Base-by-base conservation (phyloP, 306 rosid genomes). In the Vicia sativa region DNA sequence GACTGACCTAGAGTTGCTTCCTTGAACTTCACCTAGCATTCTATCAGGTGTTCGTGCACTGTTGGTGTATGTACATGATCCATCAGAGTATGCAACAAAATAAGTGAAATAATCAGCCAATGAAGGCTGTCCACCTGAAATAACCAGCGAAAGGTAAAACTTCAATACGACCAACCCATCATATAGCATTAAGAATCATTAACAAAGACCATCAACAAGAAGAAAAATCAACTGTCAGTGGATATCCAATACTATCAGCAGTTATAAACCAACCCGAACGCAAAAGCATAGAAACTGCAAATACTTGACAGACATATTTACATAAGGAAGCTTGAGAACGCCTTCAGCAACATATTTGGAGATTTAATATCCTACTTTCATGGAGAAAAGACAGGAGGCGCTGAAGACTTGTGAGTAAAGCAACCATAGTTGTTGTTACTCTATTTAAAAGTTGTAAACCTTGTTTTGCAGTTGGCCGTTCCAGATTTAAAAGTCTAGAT, bases 31-130 rank as follows among this genome's bases (percentile, higher is more conserved):
- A 73, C 99, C 99, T 76, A 95, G 75, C 97, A 95, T 88, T 87
- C 87, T 86, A 79, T 95, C 99, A 52, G 99, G 99, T 81, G 88
- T 72, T 8, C 96, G 90, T 38, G 99, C 97, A 78, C 95, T 78
- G 74, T 87, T 87, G 41, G 87, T 73, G 75, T 95, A 95, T 34
- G 96, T 95, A 78, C 99, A 95, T 44, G 95, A 90, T 49, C 99
- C 99, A 79, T 95, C 97, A 46, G 97, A 90, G 80, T 95, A 95
- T 34, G 99, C 92, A 34, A 95, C 96, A 39, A 88, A 88, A 75
- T 90, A 95, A 26, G 99, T 88, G 76, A 97, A 95, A 84, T 95
- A 95, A 82, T 95, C 99, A 61, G 99, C 99, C 82, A 95, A 81
- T 44, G 92, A 81, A 12, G 99, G 90, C 70, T 91, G 99, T 25